These are phyloP conservation scores for Lasiodiplodia theobromae DNA, from an alignment of 2,329 filamentous ascomycete genomes.

Conservation along the genomic window DNA sequence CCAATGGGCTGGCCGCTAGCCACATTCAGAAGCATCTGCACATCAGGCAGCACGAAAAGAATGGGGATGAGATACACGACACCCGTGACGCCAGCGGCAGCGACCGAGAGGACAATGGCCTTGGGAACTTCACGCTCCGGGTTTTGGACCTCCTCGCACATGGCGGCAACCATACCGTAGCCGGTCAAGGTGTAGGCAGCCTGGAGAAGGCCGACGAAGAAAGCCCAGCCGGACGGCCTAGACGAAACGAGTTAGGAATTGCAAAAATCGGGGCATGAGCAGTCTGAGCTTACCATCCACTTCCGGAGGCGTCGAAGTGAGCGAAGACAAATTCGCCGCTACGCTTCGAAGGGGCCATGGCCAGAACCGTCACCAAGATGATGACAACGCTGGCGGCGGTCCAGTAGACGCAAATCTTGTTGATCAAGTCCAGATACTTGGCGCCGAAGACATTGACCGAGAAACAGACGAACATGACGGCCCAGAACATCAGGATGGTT, in stretches of 20 bases:
- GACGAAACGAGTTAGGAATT: neutral
- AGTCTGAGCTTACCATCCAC: slow-evolving; percentile 62
- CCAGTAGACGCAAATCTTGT: slow-evolving; percentile 78
- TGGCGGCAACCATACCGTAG: slow-evolving; percentile 74
- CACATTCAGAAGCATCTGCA: slow-evolving; percentile 68
- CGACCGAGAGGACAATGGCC: slow-evolving; percentile 74
- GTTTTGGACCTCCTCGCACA: slow-evolving; percentile 76
- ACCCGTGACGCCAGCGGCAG: slow-evolving; percentile 70
- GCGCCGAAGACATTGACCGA: slow-evolving; percentile 70
- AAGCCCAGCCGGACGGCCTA: slow-evolving; percentile 72
- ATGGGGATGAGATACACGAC: slow-evolving; percentile 74
- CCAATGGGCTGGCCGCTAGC: slow-evolving; percentile 79
- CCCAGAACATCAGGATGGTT: slow-evolving; percentile 76
- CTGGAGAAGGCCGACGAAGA: slow-evolving; percentile 74
- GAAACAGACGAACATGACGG: slow-evolving; percentile 70
- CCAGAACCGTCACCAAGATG: slow-evolving; percentile 70
- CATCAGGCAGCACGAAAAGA: slow-evolving; percentile 76
- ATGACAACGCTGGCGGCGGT: slow-evolving; percentile 71
- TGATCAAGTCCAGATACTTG: slow-evolving; percentile 70
- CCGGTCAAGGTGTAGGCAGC: slow-evolving; percentile 68
- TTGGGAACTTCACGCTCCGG: slow-evolving; percentile 73
- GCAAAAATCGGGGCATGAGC: slow-evolving; percentile 28
- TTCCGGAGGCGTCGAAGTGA: slow-evolving; percentile 70
- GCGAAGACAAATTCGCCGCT: slow-evolving; percentile 70
- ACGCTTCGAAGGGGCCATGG: slow-evolving; percentile 65